Conservation (phyloP, 768 basidiomycete species). For the Tylopilus intermedius region DNA sequence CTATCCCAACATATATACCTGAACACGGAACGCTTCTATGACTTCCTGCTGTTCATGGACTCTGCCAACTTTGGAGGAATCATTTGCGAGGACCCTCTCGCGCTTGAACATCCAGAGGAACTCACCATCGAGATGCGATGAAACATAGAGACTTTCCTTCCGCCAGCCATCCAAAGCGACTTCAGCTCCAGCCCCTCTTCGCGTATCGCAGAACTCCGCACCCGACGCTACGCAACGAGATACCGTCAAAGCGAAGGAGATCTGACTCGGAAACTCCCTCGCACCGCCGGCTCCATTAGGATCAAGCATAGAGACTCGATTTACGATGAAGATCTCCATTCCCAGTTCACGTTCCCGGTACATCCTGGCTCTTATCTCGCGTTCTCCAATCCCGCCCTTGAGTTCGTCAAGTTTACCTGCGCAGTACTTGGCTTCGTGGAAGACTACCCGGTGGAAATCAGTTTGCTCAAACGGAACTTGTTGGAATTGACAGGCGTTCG, state of each 20-base stretch:
- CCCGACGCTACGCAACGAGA: slow-evolving; percentile 66
- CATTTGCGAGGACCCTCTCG: slow-evolving; percentile 74
- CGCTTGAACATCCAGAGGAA: slow-evolving; percentile 62
- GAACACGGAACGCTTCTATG: slow-evolving; percentile 83
- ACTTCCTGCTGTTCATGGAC: slow-evolving; percentile 95
- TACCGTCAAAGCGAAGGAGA: slow-evolving; percentile 61
- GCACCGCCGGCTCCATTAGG: slow-evolving; percentile 57
- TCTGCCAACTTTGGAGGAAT: slow-evolving; percentile 87
- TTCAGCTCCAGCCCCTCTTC: slow-evolving; percentile 69
- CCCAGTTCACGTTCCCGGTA: slow-evolving; percentile 73
- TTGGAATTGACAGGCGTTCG: slow-evolving; percentile 83
- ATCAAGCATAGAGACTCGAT: slow-evolving; percentile 57
- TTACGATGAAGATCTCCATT: slow-evolving; percentile 47
- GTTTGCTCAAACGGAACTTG: slow-evolving; percentile 81
- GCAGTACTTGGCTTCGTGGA: slow-evolving; percentile 75
- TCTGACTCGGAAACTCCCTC: slow-evolving; percentile 78
- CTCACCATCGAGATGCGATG: slow-evolving; percentile 79
- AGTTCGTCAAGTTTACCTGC: slow-evolving; percentile 84
- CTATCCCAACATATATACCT: slow-evolving; percentile 92
- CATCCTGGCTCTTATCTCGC: slow-evolving; percentile 84
- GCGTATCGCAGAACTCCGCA: slow-evolving; percentile 59
- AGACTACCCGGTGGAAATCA: slow-evolving; percentile 83
- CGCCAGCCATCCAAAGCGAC: slow-evolving; percentile 71
- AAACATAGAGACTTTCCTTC: slow-evolving; percentile 90
- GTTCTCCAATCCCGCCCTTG: slow-evolving; percentile 75